Percentiles rank a stretch among this genome's conserved stretches.
Conservation (phyloP, 2,329 filamentous ascomycete genomes). For the Monilinia vaccinii-corymbosi region DNA sequence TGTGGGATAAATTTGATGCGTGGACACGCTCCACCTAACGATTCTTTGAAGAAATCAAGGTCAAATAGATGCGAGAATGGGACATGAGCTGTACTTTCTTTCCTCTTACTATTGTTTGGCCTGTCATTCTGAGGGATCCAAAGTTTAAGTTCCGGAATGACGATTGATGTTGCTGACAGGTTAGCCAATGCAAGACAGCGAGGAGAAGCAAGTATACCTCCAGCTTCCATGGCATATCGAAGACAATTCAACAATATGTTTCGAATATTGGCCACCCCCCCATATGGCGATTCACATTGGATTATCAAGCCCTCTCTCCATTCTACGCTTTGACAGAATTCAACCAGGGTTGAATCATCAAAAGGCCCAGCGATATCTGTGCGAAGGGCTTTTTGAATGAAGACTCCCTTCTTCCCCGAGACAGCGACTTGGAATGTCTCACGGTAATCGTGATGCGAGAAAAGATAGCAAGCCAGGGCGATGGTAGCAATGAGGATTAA, state of each 20-base stretch:
- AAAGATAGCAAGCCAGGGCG: background rate
- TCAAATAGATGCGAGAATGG: slow-evolving; percentile 24
- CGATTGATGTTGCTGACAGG: slow-evolving; percentile 4
- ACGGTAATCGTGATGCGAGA: slow-evolving; percentile 6
- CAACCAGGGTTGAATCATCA: slow-evolving; percentile 8
- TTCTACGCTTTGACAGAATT: slow-evolving; percentile 25
- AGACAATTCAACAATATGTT: slow-evolving; percentile 35
- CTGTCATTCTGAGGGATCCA: slow-evolving; percentile 7
- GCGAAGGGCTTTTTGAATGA: slow-evolving; percentile 12
- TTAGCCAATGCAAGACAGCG: background rate
- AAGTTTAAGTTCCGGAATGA: slow-evolving; percentile 7
- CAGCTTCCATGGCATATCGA: slow-evolving; percentile 33
- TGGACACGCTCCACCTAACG: slow-evolving; percentile 16
- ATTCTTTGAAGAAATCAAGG: slow-evolving; percentile 16
- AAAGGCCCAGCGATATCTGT: slow-evolving; percentile 20
- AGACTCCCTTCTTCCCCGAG: slow-evolving; percentile 9
- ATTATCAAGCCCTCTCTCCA: slow-evolving; percentile 33
- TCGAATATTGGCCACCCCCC: slow-evolving; percentile 34
- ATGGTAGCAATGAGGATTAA: background rate
- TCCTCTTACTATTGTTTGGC: slow-evolving; percentile 5
- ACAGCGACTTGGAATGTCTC: background rate
- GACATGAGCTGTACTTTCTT: slow-evolving; percentile 6
- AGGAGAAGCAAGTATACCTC: slow-evolving; percentile 15
- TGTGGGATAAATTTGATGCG: slow-evolving; percentile 14
- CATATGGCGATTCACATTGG: slow-evolving; percentile 33